Conservation (phyloP, 1,284 basidiomycete species). For the Stereum hirsutum region DNA sequence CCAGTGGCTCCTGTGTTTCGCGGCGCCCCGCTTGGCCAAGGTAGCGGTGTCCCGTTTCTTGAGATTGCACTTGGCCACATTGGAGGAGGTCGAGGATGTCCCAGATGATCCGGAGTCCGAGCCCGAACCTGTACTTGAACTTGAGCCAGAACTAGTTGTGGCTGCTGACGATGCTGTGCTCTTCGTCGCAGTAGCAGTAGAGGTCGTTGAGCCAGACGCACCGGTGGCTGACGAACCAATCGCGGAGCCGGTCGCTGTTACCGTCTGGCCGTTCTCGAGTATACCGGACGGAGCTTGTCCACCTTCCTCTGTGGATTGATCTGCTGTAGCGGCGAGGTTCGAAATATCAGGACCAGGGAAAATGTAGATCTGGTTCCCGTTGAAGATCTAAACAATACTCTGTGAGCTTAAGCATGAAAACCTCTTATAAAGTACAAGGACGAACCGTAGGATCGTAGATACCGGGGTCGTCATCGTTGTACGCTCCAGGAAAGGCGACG, state of each 20-base stretch:
- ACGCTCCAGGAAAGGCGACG: constrained; percentile 56
- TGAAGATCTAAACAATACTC: constrained; percentile 25
- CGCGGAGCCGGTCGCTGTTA: constrained; percentile 10
- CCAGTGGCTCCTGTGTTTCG: neutral
- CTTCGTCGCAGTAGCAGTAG: constrained; percentile 2
- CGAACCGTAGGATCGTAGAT: constrained; percentile 40
- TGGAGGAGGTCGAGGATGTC: neutral
- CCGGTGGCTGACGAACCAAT: constrained; percentile 9
- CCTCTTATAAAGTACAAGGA: neutral
- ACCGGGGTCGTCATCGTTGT: constrained; percentile 51
- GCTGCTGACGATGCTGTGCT: neutral
- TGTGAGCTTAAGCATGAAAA: neutral
- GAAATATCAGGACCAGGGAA: constrained; percentile 31
- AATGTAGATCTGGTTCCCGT: constrained; percentile 20
- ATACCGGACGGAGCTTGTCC: constrained; percentile 2
- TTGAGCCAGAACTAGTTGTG: no score
- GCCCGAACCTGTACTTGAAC: no score
- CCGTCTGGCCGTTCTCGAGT: neutral
- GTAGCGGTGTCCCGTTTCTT: constrained; percentile 1
- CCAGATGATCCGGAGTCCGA: neutral
- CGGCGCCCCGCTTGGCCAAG: neutral
- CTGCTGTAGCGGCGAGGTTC: constrained; percentile 14
- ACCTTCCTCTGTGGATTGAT: neutral
- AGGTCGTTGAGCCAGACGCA: neutral
- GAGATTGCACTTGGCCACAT: constrained; percentile 6